A percentile compares a stretch with the other conserved stretches of the same genome.
Evolutionary conservation across 495 filamentous ascomycete genomes (phyloP).

Genomic region (Penicillium daleae): DNA sequence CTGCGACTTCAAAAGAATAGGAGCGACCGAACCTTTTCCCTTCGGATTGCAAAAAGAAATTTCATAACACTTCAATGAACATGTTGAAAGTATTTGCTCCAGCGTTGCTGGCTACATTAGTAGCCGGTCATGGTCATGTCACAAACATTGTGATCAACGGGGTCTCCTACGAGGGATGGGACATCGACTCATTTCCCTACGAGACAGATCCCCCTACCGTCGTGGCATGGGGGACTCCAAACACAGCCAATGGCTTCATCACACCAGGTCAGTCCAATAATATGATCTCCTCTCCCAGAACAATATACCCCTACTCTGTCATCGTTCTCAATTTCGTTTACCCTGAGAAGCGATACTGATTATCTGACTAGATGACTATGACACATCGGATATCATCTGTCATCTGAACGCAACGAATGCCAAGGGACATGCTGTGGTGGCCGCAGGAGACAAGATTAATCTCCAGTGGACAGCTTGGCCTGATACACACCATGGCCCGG

Average conservation of each 20-base stretch:
- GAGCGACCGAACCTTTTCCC: not conserved
- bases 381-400: constrained; percentile 67
- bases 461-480: constrained; percentile 73
- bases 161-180: constrained; percentile 43
- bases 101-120: constrained; percentile 16
- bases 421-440: constrained; percentile 53
- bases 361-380: constrained; percentile 30
- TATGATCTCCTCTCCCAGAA: not conserved
- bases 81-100: constrained; percentile 1
- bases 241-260: constrained; percentile 64
- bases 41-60: not conserved
- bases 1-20: not conserved
- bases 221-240: constrained; percentile 58
- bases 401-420: constrained; percentile 60
- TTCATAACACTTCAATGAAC: not conserved
- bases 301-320: too few species aligned
- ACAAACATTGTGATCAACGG: constrained; percentile 39
- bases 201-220: constrained; percentile 48
- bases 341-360: too few species aligned
- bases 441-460: constrained; percentile 56
- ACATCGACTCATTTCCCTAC: constrained; percentile 44
- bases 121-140: constrained; percentile 35
- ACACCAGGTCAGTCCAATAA: constrained; percentile 31
- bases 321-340: too few species aligned
- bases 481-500: constrained; percentile 65